Conservation (phyloP, 176 grass and related monocot genomes). For the Stipa capillata region DNA sequence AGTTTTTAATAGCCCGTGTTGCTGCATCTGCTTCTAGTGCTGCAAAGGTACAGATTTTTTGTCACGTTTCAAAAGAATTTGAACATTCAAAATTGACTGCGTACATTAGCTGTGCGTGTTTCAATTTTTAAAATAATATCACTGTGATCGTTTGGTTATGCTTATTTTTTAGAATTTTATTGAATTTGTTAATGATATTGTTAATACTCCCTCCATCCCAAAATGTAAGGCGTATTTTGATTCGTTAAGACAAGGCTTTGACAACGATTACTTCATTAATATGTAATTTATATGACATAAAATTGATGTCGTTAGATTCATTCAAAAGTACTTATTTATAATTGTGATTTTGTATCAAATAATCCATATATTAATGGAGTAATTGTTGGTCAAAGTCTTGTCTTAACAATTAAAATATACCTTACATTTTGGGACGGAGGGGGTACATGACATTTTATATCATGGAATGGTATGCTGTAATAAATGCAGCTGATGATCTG, state of each 20-base stretch:
- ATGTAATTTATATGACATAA: too few species aligned
- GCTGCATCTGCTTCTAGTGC: conserved; percentile 30
- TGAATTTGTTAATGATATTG: not conserved
- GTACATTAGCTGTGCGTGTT: not conserved
- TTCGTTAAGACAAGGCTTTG: too few species aligned
- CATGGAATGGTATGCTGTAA: not conserved
- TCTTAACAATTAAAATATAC: too few species aligned
- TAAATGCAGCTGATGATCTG: not conserved
- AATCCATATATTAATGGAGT: too few species aligned
- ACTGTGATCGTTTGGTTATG: not conserved
- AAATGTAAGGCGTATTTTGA: too few species aligned
- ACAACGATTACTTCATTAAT: too few species aligned
- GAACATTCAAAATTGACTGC: not conserved
- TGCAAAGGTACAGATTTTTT: conserved; percentile 35
- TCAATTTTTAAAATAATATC: not conserved
- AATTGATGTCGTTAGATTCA: too few species aligned
- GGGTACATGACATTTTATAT: not conserved
- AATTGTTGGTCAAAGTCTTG: too few species aligned
- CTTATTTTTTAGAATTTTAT: not conserved
- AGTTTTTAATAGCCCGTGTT: conserved; percentile 60
- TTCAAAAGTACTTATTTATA: too few species aligned
- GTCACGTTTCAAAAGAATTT: not conserved
- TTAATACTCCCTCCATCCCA: too few species aligned
- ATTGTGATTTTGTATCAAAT: too few species aligned
- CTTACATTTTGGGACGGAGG: too few species aligned